Percentiles rank a stretch among this genome's conserved stretches.
Conservation (phyloP, 2,329 filamentous ascomycete genomes). For the Chalara sp. region DNA sequence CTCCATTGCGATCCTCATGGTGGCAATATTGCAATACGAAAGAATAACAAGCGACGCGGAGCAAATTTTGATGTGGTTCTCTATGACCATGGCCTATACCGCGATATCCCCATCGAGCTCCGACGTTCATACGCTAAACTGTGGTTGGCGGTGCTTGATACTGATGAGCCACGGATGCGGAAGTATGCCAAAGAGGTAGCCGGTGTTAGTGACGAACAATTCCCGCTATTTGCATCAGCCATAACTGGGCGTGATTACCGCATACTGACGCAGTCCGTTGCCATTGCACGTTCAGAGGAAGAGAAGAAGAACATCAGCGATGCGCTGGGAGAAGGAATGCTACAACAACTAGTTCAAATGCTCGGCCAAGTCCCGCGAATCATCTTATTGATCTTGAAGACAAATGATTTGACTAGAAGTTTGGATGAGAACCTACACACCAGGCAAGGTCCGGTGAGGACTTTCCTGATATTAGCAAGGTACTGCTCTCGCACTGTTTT, state of each 20-base stretch:
- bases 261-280: slow-evolving; percentile 57
- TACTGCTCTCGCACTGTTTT: slow-evolving; percentile 64
- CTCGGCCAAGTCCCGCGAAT: slow-evolving; percentile 85
- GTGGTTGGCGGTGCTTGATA: slow-evolving; percentile 92
- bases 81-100: slow-evolving; percentile 95
- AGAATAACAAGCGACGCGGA: slow-evolving; percentile 55
- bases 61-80: slow-evolving; percentile 92
- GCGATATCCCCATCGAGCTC: slow-evolving; percentile 74
- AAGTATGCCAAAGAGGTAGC: slow-evolving; percentile 85
- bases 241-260: slow-evolving; percentile 92
- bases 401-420: slow-evolving; percentile 90
- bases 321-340: slow-evolving; percentile 78
- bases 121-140: slow-evolving; percentile 90
- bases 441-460: slow-evolving; percentile 55
- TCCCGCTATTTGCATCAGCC: slow-evolving; percentile 89
- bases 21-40: slow-evolving; percentile 87
- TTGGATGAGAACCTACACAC: slow-evolving; percentile 88
- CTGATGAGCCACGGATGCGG: slow-evolving; percentile 79
- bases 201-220: slow-evolving; percentile 80
- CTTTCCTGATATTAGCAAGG: slow-evolving; percentile 60
- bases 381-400: slow-evolving; percentile 93
- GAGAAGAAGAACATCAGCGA: slow-evolving; percentile 86
- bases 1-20: slow-evolving; percentile 96
- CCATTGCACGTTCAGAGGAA: slow-evolving; percentile 50
- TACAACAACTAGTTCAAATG: slow-evolving; percentile 82